Conservation (phyloP, 768 basidiomycete species). For the Suillus spraguei region DNA sequence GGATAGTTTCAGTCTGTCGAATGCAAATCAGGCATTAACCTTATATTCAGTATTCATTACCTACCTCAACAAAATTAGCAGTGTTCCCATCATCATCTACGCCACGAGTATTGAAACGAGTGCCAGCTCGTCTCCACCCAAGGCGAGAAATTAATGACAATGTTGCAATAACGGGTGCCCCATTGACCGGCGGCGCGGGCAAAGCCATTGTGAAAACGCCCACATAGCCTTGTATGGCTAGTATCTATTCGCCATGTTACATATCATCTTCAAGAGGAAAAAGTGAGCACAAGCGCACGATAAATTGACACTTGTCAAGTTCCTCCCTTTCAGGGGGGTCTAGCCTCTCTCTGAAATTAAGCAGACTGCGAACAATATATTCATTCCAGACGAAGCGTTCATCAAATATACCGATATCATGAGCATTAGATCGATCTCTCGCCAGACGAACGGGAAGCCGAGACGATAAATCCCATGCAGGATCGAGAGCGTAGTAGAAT, state of each 20-base stretch:
- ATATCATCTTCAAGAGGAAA: slow-evolving; percentile 13
- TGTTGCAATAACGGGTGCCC: slow-evolving; percentile 71
- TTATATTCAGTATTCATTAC: slow-evolving; percentile 20
- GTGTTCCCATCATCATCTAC: slow-evolving; percentile 95
- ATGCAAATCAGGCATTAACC: slow-evolving; percentile 16
- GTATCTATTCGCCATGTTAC: slow-evolving; percentile 50
- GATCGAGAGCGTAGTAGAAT: slow-evolving; percentile 88
- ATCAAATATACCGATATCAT: slow-evolving; percentile 68
- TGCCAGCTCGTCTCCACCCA: slow-evolving; percentile 94
- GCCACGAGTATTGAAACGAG: slow-evolving; percentile 95
- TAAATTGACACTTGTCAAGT: slow-evolving; percentile 82
- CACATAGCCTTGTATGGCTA: slow-evolving; percentile 93
- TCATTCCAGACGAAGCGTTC: slow-evolving; percentile 95
- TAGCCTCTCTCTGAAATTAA: slow-evolving; percentile 85
- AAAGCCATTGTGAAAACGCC: slow-evolving; percentile 80
- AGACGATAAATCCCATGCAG: slow-evolving; percentile 89
- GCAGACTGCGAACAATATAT: slow-evolving; percentile 81
- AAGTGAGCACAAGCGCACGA: slow-evolving; percentile 52
- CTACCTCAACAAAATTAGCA: slow-evolving; percentile 95
- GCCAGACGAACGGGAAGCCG: slow-evolving; percentile 71
- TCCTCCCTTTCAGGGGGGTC: slow-evolving; percentile 68
- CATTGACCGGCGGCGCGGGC: slow-evolving; percentile 73
- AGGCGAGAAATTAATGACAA: slow-evolving; percentile 84
- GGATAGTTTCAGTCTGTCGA: slow-evolving; percentile 82
- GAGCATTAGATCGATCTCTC: slow-evolving; percentile 44